A percentile compares a stretch with the other conserved stretches of the same genome.
Conservation (phyloP, 345 rosid species). For the Reutealis trisperma region DNA sequence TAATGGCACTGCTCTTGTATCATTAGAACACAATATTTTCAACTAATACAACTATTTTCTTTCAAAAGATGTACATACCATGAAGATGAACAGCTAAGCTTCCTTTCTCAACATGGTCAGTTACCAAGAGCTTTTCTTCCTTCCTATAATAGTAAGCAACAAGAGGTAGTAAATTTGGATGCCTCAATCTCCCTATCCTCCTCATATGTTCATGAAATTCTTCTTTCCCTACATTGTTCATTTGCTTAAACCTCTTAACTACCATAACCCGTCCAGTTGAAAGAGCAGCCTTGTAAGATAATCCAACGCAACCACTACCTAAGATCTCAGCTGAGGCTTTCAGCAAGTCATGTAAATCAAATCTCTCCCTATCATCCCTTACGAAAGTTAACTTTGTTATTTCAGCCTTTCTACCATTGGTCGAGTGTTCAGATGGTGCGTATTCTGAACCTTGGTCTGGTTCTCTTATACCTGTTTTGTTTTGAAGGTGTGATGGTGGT, state of each 20-base stretch:
- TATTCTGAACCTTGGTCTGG: neutral
- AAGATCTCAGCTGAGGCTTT: conserved; percentile 89
- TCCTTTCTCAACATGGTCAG: conserved; percentile 54
- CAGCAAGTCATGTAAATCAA: conserved; percentile 75
- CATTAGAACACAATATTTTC: too few species aligned
- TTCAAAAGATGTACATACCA: conserved; percentile 42
- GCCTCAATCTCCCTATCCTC: conserved; percentile 68
- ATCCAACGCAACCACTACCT: conserved; percentile 84
- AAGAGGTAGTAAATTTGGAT: conserved; percentile 70
- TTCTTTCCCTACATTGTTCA: conserved; percentile 76
- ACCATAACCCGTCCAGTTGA: conserved; percentile 56
- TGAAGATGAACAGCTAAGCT: conserved; percentile 86
- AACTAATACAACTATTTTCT: too few species aligned
- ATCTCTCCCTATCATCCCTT: conserved; percentile 63
- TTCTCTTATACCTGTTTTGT: conserved; percentile 43
- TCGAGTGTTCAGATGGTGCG: conserved; percentile 27
- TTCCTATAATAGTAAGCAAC: conserved; percentile 83
- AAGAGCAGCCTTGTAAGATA: conserved; percentile 73
- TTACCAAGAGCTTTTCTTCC: conserved; percentile 83
- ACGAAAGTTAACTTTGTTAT: conserved; percentile 53
- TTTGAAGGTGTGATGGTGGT: conserved; percentile 40
- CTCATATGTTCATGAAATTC: conserved; percentile 89
- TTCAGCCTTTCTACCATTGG: conserved; percentile 34
- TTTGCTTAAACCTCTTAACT: conserved; percentile 82
- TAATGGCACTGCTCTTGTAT: too few species aligned